A percentile compares a stretch with the other conserved stretches of the same genome.
phyloP scores from a whole-genome alignment of 495 filamentous ascomycete species.

The Schizothecium vesticola region DNA sequence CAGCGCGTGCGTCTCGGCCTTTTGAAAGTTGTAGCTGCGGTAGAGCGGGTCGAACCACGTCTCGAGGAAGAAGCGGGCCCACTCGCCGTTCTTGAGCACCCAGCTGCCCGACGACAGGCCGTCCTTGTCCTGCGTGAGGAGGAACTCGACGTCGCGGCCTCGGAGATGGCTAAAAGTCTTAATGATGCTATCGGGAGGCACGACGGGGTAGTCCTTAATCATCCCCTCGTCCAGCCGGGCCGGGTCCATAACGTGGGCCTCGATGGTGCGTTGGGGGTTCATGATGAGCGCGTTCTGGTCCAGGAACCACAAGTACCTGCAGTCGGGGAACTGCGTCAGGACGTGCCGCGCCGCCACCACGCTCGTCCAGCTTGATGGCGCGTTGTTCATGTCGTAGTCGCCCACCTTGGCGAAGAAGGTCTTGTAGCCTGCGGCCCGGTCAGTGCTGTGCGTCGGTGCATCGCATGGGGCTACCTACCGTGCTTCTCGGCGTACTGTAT shows the following conservation, averaged over 20 bases:
- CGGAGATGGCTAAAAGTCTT: slow-evolving; percentile 82
- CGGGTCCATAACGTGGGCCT: slow-evolving; percentile 63
- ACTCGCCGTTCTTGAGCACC: slow-evolving; percentile 76
- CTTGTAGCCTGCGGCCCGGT: slow-evolving; percentile 62
- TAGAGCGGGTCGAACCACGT: slow-evolving; percentile 96
- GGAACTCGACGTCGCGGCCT: slow-evolving; percentile 70
- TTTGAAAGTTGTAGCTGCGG: slow-evolving; percentile 90
- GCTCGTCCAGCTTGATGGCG: slow-evolving; percentile 68
- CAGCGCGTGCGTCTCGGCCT: slow-evolving; percentile 86
- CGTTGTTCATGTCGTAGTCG: slow-evolving; percentile 69
- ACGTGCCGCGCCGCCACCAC: slow-evolving; percentile 88
- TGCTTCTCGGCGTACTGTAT: slow-evolving; percentile 81
- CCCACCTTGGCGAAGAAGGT: slow-evolving; percentile 71
- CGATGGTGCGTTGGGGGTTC: slow-evolving; percentile 66
- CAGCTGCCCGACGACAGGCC: slow-evolving; percentile 75
- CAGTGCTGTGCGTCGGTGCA: not conserved
- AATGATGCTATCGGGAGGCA: slow-evolving; percentile 94
- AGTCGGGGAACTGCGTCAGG: slow-evolving; percentile 68
- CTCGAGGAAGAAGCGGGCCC: slow-evolving; percentile 88
- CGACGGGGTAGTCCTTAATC: slow-evolving; percentile 78
- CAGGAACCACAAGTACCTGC: slow-evolving; percentile 78
- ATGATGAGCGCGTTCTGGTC: slow-evolving; percentile 82
- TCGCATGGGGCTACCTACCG: slow-evolving; percentile 51
- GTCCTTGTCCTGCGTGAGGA: slow-evolving; percentile 78
- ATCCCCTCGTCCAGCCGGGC: slow-evolving; percentile 68